Conservation (phyloP, 192 early-diverging fungal genomes). For the Glomus cerebriforme region DNA sequence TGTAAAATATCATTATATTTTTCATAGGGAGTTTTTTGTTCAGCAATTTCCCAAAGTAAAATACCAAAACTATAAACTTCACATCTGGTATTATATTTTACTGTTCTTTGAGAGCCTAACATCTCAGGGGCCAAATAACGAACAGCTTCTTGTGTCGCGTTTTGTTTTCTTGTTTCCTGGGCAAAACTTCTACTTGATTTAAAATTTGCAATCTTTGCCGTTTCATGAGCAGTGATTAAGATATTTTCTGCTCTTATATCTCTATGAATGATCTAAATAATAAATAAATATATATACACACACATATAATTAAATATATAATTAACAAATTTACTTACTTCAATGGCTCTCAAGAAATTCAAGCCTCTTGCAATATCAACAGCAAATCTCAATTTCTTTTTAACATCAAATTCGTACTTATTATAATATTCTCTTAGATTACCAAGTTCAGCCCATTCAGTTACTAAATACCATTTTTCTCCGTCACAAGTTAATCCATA, state of each 20-base stretch:
- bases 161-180: neutral
- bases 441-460: conserved; percentile 23
- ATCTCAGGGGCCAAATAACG: conserved; percentile 29
- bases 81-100: conserved; percentile 20
- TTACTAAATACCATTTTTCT: conserved; percentile 15
- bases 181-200: conserved; percentile 24
- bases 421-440: conserved; percentile 37
- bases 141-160: neutral
- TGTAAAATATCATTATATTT: neutral
- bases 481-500: conserved; percentile 1
- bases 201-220: conserved; percentile 43
- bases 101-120: neutral
- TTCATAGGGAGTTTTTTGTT: conserved; percentile 11
- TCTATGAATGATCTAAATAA: conserved; percentile 20
- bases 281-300: no score
- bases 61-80: conserved; percentile 27
- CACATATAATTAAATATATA: no score
- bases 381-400: conserved; percentile 39
- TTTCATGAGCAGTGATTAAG: neutral
- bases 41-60: conserved; percentile 21
- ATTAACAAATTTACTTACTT: neutral
- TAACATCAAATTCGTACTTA: conserved; percentile 12
- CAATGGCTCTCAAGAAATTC: conserved; percentile 41
- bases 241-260: conserved; percentile 36
- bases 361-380: conserved; percentile 41